phyloP scores from a whole-genome alignment of 1,284 basidiomycete species.

The Malassezia sympodialis region DNA sequence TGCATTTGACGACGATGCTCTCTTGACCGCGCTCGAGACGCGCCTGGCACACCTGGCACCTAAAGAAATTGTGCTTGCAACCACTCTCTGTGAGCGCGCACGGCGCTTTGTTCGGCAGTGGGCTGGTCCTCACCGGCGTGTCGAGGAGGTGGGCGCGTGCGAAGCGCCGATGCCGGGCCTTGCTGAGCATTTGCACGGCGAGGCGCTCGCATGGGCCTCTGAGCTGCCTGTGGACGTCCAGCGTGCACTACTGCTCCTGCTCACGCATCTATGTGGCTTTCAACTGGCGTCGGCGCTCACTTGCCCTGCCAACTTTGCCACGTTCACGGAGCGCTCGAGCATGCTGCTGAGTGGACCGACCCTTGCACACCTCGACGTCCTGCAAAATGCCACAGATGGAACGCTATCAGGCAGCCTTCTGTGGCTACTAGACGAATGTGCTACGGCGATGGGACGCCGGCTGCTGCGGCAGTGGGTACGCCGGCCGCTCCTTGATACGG shows the following conservation, averaged over 20 bases:
- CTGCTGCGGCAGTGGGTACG: constrained; percentile 77
- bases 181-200: not conserved
- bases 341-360: constrained; percentile 87
- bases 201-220: not conserved
- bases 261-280: constrained; percentile 68
- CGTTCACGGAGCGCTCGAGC: constrained; percentile 62
- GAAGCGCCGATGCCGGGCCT: not conserved
- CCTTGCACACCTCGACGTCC: constrained; percentile 60
- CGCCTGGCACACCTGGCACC: constrained; percentile 54
- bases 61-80: constrained; percentile 59
- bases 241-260: constrained; percentile 65
- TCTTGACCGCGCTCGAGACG: constrained; percentile 39
- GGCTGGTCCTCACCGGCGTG: constrained; percentile 53
- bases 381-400: constrained; percentile 54
- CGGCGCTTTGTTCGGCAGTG: constrained; percentile 63
- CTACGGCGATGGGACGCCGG: constrained; percentile 77
- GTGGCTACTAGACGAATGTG: constrained; percentile 70
- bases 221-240: constrained; percentile 51
- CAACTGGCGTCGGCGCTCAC: constrained; percentile 53
- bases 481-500: constrained; percentile 65
- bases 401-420: constrained; percentile 67
- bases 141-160: not conserved
- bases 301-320: constrained; percentile 52
- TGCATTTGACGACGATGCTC: constrained; percentile 52
- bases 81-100: constrained; percentile 61